Base-by-base conservation (phyloP, 106 monocot species). In the Phalaenopsis equestris region DNA sequence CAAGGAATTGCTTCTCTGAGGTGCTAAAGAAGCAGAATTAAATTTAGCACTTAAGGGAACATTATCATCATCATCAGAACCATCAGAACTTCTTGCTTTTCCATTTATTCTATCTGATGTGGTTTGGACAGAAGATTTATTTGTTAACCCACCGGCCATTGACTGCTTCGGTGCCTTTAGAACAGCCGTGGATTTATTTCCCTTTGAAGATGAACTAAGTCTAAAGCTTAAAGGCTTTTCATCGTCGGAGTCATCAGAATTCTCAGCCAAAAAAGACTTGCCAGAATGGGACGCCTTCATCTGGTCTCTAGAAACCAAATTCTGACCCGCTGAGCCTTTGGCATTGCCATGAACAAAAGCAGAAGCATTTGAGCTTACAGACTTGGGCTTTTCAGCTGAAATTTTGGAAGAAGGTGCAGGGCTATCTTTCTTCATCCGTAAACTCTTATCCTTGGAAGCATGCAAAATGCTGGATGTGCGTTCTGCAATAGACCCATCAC, bases 11-110 rank as follows among this genome's bases (percentile, higher is more conserved):
- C 37, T 55, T 78, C 56, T 73, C 17, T 23, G 75, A 36, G 23
- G 41, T 9, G 55, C 45, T 46, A 46, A 68, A 72, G 80, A 21
- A 17, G 76, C 23, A 43, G 81, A 61, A 84, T 46, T 76, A 56
- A 81, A 80, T 74, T 81, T 86, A 64, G 80, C 72, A 67, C 82
- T 84, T 82, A 86, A 84, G 36, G 87, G 84, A 76, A 76, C 47
- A 75, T 82, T 46, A 37, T 85, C 76, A 47, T 87, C 84, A 48
- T 87, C 85, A 72, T 83, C 79, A 30, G 30, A 30, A 30, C 30
- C 30, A 65, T 70, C 30, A 57, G 74, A 30, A 76, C 46, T 23
- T 49, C 18, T 76, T 49, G 46, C 23, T 24, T 49, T 21, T 2
- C 12, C 30, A 30, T 30, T 30, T 30, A 30, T 30, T 30, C 30